These are phyloP conservation scores for Agrocybe chaxingu DNA, from an alignment of 768 basidiomycete genomes.

Conservation along the genomic window DNA sequence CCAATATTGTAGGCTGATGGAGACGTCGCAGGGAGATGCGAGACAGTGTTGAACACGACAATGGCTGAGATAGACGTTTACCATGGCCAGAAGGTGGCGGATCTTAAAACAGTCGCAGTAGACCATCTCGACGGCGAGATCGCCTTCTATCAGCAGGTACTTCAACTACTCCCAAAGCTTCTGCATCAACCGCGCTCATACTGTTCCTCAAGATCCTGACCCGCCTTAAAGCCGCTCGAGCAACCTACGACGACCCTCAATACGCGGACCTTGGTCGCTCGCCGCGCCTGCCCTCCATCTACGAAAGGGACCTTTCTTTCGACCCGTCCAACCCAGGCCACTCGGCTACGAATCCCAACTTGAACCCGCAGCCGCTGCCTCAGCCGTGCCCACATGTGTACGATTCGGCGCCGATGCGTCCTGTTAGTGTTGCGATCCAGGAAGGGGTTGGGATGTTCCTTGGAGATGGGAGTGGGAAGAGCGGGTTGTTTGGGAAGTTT, in stretches of 20 bases:
- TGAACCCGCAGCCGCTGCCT: conserved; percentile 45
- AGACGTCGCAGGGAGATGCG: conserved; percentile 70
- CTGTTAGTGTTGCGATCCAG: conserved; percentile 72
- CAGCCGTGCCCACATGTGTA: conserved; percentile 81
- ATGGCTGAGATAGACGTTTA: conserved; percentile 87
- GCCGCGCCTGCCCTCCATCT: conserved; percentile 65
- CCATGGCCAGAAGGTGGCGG: conserved; percentile 70
- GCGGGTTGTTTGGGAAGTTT: conserved; percentile 61
- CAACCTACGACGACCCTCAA: conserved; percentile 45
- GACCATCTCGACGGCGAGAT: conserved; percentile 82
- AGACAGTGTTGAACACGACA: conserved; percentile 85
- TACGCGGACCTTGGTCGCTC: conserved; percentile 45
- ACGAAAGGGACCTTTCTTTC: conserved; percentile 61
- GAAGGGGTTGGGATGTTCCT: conserved; percentile 67
- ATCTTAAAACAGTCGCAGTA: conserved; percentile 54
- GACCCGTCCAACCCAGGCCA: conserved; percentile 14
- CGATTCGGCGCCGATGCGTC: conserved; percentile 71
- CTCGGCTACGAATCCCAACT: conserved; percentile 34
- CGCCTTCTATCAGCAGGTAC: conserved; percentile 67
- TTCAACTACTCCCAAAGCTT: not conserved
- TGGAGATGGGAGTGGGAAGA: conserved; percentile 32
- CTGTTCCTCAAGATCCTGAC: conserved; percentile 43
- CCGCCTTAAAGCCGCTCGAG: conserved; percentile 56
- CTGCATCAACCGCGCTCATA: not conserved
- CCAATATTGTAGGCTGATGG: conserved; percentile 47